Base-by-base conservation (phyloP, 169 alveolate genomes). In the Miamiensis avidus region DNA sequence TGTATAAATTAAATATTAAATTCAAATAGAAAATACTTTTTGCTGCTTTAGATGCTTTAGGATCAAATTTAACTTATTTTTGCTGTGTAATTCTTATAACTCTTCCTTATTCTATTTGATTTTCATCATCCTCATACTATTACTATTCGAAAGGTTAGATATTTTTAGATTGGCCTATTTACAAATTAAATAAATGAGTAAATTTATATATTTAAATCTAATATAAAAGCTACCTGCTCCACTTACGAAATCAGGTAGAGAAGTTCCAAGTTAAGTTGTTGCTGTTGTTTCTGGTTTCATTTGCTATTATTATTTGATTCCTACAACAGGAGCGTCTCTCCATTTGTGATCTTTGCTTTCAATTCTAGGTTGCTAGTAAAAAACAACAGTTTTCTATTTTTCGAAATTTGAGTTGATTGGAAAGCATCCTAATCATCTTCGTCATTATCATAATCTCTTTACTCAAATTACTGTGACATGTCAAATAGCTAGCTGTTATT, bases 241-340 rank as follows among this genome's bases (percentile, higher is more conserved):
- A 49, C 20, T 49, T 49, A 49, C 69, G 20, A 49, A 49, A 49
- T 49, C 69, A 49, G 69, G 69, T 20, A 49, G 20, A 11, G 69
- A 49, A 20, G 26, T 49, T 49, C 20, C 20, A 49, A 11, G 4
- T 11, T 11, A 49, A 49, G 4, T 49, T 11, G 69, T 49, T 49
- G 69, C 4, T 11, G n/a, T n/a, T n/a, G n/a, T n/a, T n/a, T n/a
- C n/a, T 73, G 26, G 6, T 73, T 1, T 15, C 1, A 15, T 73
- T 26, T 15, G 26, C 1, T 73, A 15, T 73, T 73, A 6, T 69
- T 73, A 65, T 34, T 88, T 86, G 0, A 64, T n/a, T 27, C 92
- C 92, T 84, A 89, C 82, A 0, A 92, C 88, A 15, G 96, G 96
- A 16, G 96, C 96, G 49, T 91, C 93, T 74, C 89, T 92, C 96